These are phyloP conservation scores for Truncatella angustata DNA, from an alignment of 2,329 filamentous ascomycete genomes.

Conservation along the genomic window DNA sequence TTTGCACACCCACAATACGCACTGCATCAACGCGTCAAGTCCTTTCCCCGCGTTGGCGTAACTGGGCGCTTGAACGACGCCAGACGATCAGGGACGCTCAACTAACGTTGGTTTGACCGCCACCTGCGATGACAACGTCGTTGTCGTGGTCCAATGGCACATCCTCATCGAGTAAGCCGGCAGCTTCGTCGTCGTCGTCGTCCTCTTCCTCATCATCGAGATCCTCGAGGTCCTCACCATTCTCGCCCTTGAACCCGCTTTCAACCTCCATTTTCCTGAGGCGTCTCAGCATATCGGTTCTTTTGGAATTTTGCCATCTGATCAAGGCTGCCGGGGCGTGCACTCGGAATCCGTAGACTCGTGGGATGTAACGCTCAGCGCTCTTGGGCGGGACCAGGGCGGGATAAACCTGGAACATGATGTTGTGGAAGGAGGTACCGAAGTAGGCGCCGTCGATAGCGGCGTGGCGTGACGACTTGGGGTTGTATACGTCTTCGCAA, in stretches of 20 bases:
- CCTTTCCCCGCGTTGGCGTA: neutral
- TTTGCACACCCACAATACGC: too few species aligned
- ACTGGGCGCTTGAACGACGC: neutral
- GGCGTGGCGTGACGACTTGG: constrained; percentile 90
- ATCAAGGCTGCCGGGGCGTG: constrained; percentile 85
- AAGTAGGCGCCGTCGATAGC: constrained; percentile 98
- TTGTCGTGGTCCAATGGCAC: constrained; percentile 14
- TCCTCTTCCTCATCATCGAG: constrained; percentile 63
- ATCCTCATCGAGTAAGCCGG: constrained; percentile 25
- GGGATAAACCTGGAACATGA: constrained; percentile 97
- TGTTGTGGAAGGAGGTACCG: constrained; percentile 97
- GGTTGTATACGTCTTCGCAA: constrained; percentile 98
- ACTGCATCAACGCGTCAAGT: too few species aligned
- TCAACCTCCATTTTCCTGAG: constrained; percentile 72
- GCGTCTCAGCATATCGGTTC: constrained; percentile 78
- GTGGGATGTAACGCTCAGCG: constrained; percentile 80
- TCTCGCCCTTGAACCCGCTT: constrained; percentile 73
- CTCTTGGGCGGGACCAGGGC: constrained; percentile 84
- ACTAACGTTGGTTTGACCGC: constrained; percentile 28
- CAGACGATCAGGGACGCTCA: constrained; percentile 11
- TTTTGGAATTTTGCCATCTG: constrained; percentile 82
- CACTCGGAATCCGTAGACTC: constrained; percentile 93
- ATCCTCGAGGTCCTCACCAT: constrained; percentile 57
- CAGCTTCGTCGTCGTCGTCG: constrained; percentile 36
- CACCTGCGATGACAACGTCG: constrained; percentile 16